A percentile compares a stretch with the other conserved stretches of the same genome.
These are phyloP conservation scores for Saccharomycopsis sp. DNA, from an alignment of 805 yeast species.

Conservation along the genomic window DNA sequence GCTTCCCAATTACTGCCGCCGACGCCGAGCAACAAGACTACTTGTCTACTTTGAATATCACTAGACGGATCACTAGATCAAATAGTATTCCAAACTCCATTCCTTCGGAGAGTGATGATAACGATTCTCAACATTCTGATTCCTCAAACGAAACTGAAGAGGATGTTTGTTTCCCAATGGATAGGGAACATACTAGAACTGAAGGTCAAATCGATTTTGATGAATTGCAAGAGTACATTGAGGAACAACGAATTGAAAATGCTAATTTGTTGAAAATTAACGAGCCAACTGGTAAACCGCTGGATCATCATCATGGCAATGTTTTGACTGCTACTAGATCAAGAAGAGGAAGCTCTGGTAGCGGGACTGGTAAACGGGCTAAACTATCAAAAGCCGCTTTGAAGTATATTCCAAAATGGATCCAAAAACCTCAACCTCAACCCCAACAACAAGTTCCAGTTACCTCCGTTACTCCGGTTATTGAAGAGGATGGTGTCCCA, in stretches of 20 bases:
- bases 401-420: conserved; percentile 9
- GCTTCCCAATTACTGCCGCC: background rate
- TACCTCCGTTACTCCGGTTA: no score
- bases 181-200: conserved; percentile 41
- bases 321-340: background rate
- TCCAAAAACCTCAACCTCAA: background rate
- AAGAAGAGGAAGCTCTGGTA: no score
- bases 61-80: background rate
- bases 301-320: background rate
- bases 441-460: no score
- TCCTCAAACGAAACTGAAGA: conserved; percentile 90
- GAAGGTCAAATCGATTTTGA: conserved; percentile 79
- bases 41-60: background rate
- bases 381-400: conserved; percentile 15
- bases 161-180: conserved; percentile 95
- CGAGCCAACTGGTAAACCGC: background rate
- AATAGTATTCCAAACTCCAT: conserved; percentile 1
- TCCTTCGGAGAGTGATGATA: conserved; percentile 34
- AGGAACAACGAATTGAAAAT: conserved; percentile 49
- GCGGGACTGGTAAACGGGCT: conserved; percentile 1
- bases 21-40: no score
- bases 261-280: conserved; percentile 26
- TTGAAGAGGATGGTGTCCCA: background rate
- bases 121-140: conserved; percentile 69
- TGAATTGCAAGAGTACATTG: conserved; percentile 78